phyloP scores from a whole-genome alignment of 768 basidiomycete genomes.

The Tricholoma matsutake region DNA sequence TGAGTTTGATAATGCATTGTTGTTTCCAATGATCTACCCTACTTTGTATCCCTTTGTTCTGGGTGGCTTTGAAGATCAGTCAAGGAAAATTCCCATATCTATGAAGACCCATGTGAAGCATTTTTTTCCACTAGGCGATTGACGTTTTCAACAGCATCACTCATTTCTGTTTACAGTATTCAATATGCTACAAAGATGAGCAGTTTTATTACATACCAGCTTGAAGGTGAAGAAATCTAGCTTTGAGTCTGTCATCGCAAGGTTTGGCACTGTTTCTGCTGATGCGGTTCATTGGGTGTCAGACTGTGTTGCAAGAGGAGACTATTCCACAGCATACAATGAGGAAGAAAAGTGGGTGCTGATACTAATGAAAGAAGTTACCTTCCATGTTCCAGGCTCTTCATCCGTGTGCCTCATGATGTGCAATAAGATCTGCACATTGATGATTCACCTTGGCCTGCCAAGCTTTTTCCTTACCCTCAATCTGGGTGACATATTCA shows the following conservation, averaged over 20 bases:
- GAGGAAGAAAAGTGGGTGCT: constrained; percentile 28
- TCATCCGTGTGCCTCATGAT: constrained; percentile 21
- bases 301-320: constrained; percentile 19
- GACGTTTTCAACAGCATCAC: constrained; percentile 33
- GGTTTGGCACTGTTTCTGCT: constrained; percentile 49
- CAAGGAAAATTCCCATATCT: constrained; percentile 14
- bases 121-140: constrained; percentile 27
- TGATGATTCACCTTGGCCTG: constrained; percentile 31
- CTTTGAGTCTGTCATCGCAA: constrained; percentile 24
- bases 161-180: constrained; percentile 37
- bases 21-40: constrained; percentile 41
- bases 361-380: constrained; percentile 18
- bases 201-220: constrained; percentile 27
- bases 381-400: constrained; percentile 27
- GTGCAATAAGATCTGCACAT: constrained; percentile 36
- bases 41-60: constrained; percentile 41
- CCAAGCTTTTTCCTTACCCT: constrained; percentile 43
- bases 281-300: constrained; percentile 48
- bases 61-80: constrained; percentile 39
- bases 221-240: constrained; percentile 23
- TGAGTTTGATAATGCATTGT: constrained; percentile 34
- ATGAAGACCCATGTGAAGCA: constrained; percentile 34
- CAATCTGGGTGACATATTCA: constrained; percentile 42
- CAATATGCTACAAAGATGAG: constrained; percentile 38
- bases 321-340: constrained; percentile 10